These are phyloP conservation scores for Aspergillus haitiensis DNA, from an alignment of 495 filamentous ascomycete species.

Conservation along the genomic window DNA sequence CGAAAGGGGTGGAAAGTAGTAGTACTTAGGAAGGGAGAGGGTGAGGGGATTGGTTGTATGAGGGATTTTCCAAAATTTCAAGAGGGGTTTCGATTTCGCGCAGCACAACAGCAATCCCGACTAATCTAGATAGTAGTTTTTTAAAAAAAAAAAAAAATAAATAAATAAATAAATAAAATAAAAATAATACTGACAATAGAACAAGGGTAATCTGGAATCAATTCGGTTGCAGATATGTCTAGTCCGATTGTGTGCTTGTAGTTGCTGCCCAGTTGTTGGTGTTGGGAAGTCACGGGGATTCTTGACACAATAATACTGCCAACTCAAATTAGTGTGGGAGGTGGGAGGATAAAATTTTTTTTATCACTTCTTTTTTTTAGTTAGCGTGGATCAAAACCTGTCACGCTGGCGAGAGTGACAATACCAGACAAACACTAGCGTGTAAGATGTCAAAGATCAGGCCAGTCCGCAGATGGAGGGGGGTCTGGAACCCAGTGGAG, in stretches of 20 bases:
- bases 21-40: slow-evolving; percentile 1
- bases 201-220: background rate
- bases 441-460: background rate
- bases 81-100: slow-evolving; percentile 14
- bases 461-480: background rate
- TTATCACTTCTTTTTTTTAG: background rate
- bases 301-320: background rate
- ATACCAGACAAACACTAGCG: slow-evolving; percentile 11
- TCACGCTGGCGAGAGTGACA: slow-evolving; percentile 14
- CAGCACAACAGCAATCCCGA: slow-evolving; percentile 8
- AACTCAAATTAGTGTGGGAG: background rate
- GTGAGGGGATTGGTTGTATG: slow-evolving; percentile 25
- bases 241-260: background rate
- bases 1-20: slow-evolving; percentile 15
- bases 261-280: slow-evolving; percentile 1
- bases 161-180: background rate
- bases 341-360: background rate
- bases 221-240: background rate
- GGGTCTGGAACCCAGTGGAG: slow-evolving; percentile 1
- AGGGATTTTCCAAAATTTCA: slow-evolving; percentile 31
- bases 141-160: background rate
- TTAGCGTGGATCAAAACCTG: background rate
- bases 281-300: slow-evolving; percentile 11
- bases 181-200: background rate
- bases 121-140: background rate